phyloP scores from a whole-genome alignment of 306 rosid species.

The Canavalia gladiata region DNA sequence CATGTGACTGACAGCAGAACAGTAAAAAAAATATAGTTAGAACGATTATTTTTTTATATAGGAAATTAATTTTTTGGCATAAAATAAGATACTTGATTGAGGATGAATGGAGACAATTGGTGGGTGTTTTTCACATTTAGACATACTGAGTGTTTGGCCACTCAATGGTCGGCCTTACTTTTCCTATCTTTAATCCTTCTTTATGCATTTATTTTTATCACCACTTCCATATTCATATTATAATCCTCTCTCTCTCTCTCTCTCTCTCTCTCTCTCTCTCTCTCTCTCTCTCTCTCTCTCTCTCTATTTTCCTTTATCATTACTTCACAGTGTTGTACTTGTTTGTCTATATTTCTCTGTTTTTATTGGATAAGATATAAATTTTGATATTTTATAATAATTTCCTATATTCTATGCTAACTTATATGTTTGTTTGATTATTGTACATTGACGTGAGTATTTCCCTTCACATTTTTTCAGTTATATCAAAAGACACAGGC shows the following conservation, averaged over 20 bases:
- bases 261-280: no score
- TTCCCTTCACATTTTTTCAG: no score
- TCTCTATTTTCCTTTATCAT: no score
- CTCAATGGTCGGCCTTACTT: constrained; percentile 42
- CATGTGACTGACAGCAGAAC: constrained; percentile 48
- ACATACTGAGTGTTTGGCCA: constrained; percentile 56
- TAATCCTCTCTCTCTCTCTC: neutral
- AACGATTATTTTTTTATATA: constrained; percentile 28
- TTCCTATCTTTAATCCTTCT: constrained; percentile 16
- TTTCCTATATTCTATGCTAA: no score
- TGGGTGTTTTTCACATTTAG: constrained; percentile 54
- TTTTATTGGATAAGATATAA: no score
- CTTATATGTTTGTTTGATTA: no score
- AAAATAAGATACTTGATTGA: constrained; percentile 27
- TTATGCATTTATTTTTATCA: neutral
- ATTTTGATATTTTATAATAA: no score
- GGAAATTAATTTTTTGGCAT: constrained; percentile 20
- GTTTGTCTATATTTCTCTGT: no score
- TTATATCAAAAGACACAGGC: no score
- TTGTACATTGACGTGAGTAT: no score
- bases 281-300: no score
- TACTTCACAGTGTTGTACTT: no score
- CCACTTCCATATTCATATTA: neutral
- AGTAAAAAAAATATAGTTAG: constrained; percentile 47
- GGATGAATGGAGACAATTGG: constrained; percentile 44